These are phyloP conservation scores for Paraconiothyrium brasiliense DNA, from an alignment of 2,329 filamentous ascomycete species.

Conservation along the genomic window DNA sequence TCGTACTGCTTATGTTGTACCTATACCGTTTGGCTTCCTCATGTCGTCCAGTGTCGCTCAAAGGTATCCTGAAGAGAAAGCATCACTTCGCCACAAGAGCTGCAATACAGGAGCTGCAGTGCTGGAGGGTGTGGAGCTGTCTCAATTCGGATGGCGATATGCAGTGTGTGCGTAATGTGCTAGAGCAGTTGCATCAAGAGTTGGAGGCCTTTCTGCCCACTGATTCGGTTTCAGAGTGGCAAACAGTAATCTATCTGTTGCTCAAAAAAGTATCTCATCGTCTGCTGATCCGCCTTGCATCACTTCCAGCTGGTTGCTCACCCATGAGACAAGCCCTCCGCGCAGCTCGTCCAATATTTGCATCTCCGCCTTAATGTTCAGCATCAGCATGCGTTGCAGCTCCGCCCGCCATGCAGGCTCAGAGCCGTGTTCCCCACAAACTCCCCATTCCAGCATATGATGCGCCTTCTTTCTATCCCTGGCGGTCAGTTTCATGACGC, in stretches of 20 bases:
- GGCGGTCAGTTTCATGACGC: conserved; percentile 60
- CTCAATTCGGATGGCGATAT: conserved; percentile 21
- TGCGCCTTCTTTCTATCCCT: conserved; percentile 68
- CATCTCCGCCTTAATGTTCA: conserved; percentile 80
- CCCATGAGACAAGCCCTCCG: conserved; percentile 44
- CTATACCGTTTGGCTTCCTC: not conserved
- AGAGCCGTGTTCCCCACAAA: conserved; percentile 42
- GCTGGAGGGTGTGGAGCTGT: conserved; percentile 23
- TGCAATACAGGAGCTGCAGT: conserved; percentile 17
- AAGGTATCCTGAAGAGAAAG: not conserved
- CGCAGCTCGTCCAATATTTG: conserved; percentile 68
- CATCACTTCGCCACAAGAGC: conserved; percentile 4
- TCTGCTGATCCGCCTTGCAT: conserved; percentile 27
- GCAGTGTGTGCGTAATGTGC: conserved; percentile 23
- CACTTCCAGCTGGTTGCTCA: conserved; percentile 33
- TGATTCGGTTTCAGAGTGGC: not conserved
- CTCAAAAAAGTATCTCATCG: conserved; percentile 40
- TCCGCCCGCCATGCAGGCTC: conserved; percentile 61
- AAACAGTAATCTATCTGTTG: conserved; percentile 16
- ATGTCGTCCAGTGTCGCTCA: not conserved
- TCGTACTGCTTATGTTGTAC: conserved; percentile 18
- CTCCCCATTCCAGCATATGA: conserved; percentile 60
- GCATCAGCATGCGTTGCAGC: conserved; percentile 76
- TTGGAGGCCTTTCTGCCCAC: not conserved
- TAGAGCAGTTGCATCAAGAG: conserved; percentile 16